Evolutionary conservation across 1,284 basidiomycete genomes (phyloP), one percentile per base, ranked within the genome.

Genomic region (Wolfiporia cocos): DNA sequence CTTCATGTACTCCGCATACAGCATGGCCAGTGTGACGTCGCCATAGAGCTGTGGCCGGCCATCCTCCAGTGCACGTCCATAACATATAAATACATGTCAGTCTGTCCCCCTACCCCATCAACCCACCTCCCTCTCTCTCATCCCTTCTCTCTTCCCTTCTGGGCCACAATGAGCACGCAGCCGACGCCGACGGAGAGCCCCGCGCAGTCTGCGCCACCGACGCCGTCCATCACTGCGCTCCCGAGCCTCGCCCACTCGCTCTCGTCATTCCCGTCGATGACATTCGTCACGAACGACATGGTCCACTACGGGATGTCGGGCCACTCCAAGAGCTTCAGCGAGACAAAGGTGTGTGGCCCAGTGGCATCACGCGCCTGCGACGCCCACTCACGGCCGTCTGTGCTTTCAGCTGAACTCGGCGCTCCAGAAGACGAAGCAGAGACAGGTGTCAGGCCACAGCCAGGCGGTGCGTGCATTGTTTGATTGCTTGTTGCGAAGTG

Each of bases 171-270:
- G 21, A 44, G 31, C 40, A 34, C 45, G 32, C 46, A 41, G 24
- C 43, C 47, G 44, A 47, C 47, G n/a, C n/a, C n/a, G n/a, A n/a
- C n/a, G n/a, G 39, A 44, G 34, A 34, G 5, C 1, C 31, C 41
- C 29, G 33, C 41, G 38, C 31, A 43, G 39, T 36, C 35, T 15
- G 24, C 41, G 24, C 34, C 38, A 30, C 39, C 45, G 3, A 21
- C 44, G 22, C 31, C 51, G 4, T 46, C 48, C 37, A 62, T 62
- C 46, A 54, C 58, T 5, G 45, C 60, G 12, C 43, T 62, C 7
- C 60, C 60, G 17, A 61, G 58, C 46, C 54, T 62, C 48, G 51
- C 60, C 35, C 60, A 62, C 43, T 61, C 60, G 32, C 53, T 62
- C 34, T 60, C 60, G 15, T 42, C 56, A 22, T 57, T 61, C 52